Evolutionary conservation across 179 eudicot species (phyloP).

Genomic region (Heliamphora pulchella): DNA sequence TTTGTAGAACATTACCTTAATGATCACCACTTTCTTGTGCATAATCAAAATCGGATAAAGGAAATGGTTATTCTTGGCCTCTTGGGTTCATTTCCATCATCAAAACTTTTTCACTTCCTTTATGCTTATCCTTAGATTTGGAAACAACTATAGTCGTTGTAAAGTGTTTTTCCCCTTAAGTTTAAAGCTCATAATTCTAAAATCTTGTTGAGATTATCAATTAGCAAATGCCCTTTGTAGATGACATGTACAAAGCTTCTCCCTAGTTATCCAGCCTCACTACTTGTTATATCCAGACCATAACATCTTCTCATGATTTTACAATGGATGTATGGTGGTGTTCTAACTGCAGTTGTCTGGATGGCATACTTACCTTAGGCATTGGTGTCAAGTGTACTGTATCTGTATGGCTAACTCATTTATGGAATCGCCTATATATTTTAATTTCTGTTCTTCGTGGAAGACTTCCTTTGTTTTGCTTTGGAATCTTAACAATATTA

Average conservation of each 20-base stretch:
- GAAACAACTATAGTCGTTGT: neutral
- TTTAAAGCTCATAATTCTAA: neutral
- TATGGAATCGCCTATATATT: neutral
- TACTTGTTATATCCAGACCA: neutral
- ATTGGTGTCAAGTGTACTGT: neutral
- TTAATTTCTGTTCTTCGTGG: neutral
- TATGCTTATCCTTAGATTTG: neutral
- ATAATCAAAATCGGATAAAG: neutral
- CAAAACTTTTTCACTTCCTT: neutral
- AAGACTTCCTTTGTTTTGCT: neutral
- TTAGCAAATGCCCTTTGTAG: neutral
- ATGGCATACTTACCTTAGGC: neutral
- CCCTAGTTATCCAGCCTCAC: neutral
- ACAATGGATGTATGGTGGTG: neutral
- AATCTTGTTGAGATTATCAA: neutral
- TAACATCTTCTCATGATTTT: neutral
- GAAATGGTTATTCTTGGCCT: neutral
- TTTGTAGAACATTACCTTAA: neutral
- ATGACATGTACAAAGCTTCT: neutral
- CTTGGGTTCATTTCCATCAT: neutral
- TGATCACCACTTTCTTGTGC: neutral
- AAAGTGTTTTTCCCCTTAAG: neutral
- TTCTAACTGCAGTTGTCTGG: neutral
- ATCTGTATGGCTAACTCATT: neutral
- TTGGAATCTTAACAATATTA: slow-evolving; percentile 10